Base-by-base conservation (phyloP, 2,329 filamentous ascomycete species). In the Alternaria angustiovoidea region DNA sequence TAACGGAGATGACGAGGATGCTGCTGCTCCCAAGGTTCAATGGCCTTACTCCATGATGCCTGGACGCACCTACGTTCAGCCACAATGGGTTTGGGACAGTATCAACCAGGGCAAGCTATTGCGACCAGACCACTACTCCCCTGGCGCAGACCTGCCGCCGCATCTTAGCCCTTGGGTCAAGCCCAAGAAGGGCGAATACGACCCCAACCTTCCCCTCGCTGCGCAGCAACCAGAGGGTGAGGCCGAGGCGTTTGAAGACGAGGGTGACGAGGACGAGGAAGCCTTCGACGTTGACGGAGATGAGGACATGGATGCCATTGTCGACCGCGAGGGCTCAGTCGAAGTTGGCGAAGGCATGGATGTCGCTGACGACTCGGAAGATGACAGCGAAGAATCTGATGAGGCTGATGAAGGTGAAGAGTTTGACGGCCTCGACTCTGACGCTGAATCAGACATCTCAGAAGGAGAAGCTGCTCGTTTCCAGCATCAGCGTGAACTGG, bases 81-180 rank as follows among this genome's bases (percentile, higher is more conserved):
- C 95, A 20, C 95, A 99, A 78, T 99, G 96, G 94, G 89, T 99
- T 4, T 99, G 95, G 95, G 95, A 99, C 75, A 94, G 92, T 72
- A 83, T 97, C 77, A 99, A 99, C 77, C 92, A 95, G 46, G 92
- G 93, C 64, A 93, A 94, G 79, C 83, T 99, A 57, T 89, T 97
- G 77, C 87, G 91, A 66, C 88, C 94, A 32, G 93, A 97, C 75
- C 81, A 94, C 36, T 99, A 99, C 74, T 92, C 90, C 0, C 95
- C 95, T 2, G 95, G 95, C 18, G 91, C 94, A 18, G 89, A 92
- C 68, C 84, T 99, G 32, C 95, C 95, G 22, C 95, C 95, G 12
- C 95, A 99, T 84, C 81, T 99, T 70, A 98, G 94, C 79, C 95
- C 95, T 26, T 99, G 96, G 85, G 93, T 98, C 65, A 94, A 94